phyloP scores from a whole-genome alignment of 2,329 filamentous ascomycete genomes.

The Fusarium tupiense region DNA sequence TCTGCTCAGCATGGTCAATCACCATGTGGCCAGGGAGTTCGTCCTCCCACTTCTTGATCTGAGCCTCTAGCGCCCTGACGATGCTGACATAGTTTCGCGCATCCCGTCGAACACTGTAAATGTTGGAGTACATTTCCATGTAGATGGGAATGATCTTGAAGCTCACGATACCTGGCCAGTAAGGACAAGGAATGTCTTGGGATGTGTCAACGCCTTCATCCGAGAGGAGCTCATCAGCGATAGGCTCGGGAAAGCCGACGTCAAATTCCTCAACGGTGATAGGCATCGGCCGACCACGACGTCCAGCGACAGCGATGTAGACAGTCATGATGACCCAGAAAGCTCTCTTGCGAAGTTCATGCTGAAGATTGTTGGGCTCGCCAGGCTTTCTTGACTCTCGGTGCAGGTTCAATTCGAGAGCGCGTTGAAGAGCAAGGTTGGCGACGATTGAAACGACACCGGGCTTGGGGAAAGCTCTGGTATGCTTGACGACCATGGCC shows the following conservation, averaged over 20 bases:
- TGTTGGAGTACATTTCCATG: constrained; percentile 77
- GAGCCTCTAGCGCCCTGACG: constrained; percentile 72
- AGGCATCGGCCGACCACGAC: constrained; percentile 80
- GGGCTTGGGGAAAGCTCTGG: constrained; percentile 82
- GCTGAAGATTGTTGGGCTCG: constrained; percentile 65
- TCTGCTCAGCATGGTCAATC: constrained; percentile 53
- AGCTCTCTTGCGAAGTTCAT: constrained; percentile 79
- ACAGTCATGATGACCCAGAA: constrained; percentile 80
- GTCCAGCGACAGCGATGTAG: constrained; percentile 75
- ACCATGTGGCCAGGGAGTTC: constrained; percentile 70
- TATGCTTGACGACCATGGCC: constrained; percentile 75
- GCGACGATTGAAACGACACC: constrained; percentile 77
- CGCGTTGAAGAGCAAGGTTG: constrained; percentile 71
- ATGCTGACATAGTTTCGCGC: constrained; percentile 70
- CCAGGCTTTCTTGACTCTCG: constrained; percentile 67
- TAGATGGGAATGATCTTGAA: constrained; percentile 73
- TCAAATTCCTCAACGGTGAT: constrained; percentile 81
- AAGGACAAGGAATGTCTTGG: constrained; percentile 69
- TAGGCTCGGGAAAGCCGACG: constrained; percentile 76
- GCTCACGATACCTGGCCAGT: constrained; percentile 71
- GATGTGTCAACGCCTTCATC: constrained; percentile 70
- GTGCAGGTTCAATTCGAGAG: constrained; percentile 80
- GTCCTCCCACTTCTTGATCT: constrained; percentile 70
- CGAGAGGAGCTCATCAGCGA: constrained; percentile 76
- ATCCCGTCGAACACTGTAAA: constrained; percentile 76